Percentiles rank a stretch among this genome's conserved stretches.
These are phyloP conservation scores for Pezicula radicicola DNA, from an alignment of 2,329 filamentous ascomycete species.

Conservation along the genomic window DNA sequence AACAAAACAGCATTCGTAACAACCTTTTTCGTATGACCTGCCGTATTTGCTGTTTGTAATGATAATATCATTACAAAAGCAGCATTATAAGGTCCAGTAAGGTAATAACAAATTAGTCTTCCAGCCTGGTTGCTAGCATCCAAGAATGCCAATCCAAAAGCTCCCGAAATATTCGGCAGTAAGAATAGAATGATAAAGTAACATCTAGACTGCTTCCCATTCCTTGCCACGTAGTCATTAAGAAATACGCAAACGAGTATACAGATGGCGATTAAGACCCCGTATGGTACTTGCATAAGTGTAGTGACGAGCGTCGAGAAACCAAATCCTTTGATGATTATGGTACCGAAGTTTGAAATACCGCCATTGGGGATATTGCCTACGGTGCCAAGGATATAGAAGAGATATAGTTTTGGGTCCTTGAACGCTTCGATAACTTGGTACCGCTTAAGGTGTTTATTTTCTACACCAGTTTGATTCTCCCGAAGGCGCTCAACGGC, in stretches of 20 bases:
- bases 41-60: constrained; percentile 15
- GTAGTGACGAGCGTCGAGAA: constrained; percentile 51
- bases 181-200: constrained; percentile 47
- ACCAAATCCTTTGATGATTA: constrained; percentile 55
- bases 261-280: constrained; percentile 54
- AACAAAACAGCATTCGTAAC: constrained; percentile 38
- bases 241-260: constrained; percentile 55
- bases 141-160: constrained; percentile 50
- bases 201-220: constrained; percentile 39
- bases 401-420: constrained; percentile 20
- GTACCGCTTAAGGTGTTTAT: constrained; percentile 15
- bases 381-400: constrained; percentile 46
- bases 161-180: constrained; percentile 48
- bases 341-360: constrained; percentile 52
- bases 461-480: constrained; percentile 19
- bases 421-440: constrained; percentile 17
- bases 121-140: constrained; percentile 37
- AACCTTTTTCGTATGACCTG: constrained; percentile 43
- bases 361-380: constrained; percentile 53
- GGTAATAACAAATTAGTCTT: constrained; percentile 46
- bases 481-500: constrained; percentile 12
- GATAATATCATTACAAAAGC: constrained; percentile 48
- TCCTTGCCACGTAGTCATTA: constrained; percentile 42
- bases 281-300: constrained; percentile 49
- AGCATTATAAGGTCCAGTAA: constrained; percentile 50